These are phyloP conservation scores for Auricularia auricula-judae DNA, from an alignment of 768 basidiomycete genomes.

Conservation along the genomic window DNA sequence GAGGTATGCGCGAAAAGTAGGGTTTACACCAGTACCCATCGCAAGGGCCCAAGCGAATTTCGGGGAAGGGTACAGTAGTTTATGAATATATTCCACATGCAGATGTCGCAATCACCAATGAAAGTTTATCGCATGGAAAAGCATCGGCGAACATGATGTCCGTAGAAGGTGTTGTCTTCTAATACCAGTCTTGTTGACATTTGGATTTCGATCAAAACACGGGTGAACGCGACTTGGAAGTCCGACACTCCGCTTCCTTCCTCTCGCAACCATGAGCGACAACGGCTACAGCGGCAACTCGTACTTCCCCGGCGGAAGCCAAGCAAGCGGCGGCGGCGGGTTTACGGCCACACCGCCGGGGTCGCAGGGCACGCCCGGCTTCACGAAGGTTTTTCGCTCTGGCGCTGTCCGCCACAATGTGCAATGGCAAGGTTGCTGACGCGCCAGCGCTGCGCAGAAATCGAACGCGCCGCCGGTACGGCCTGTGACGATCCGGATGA, in stretches of 20 bases:
- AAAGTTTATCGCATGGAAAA: too few relatives aligned
- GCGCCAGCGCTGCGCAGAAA: neutral
- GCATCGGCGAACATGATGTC: too few relatives aligned
- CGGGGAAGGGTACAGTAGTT: too few relatives aligned
- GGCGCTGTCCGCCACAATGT: neutral
- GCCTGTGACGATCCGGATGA: neutral
- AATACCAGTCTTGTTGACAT: too few relatives aligned
- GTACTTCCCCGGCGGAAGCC: neutral
- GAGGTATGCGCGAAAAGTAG: too few relatives aligned
- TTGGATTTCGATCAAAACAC: too few relatives aligned
- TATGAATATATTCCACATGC: too few relatives aligned
- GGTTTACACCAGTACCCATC: too few relatives aligned
- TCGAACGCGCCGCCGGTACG: neutral
- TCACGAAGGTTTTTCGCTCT: neutral
- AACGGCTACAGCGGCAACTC: neutral
- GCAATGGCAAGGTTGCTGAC: neutral
- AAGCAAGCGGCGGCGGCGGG: neutral
- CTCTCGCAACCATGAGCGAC: neutral
- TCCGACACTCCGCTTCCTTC: neutral
- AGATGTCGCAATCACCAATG: too few relatives aligned
- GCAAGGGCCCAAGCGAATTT: too few relatives aligned
- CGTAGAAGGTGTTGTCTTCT: too few relatives aligned
- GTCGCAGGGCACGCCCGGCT: neutral
- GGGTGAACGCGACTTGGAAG: too few relatives aligned
- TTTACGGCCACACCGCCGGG: neutral